Base-by-base conservation (phyloP, 2,329 filamentous ascomycete species). In the Hypoxylon sp. region DNA sequence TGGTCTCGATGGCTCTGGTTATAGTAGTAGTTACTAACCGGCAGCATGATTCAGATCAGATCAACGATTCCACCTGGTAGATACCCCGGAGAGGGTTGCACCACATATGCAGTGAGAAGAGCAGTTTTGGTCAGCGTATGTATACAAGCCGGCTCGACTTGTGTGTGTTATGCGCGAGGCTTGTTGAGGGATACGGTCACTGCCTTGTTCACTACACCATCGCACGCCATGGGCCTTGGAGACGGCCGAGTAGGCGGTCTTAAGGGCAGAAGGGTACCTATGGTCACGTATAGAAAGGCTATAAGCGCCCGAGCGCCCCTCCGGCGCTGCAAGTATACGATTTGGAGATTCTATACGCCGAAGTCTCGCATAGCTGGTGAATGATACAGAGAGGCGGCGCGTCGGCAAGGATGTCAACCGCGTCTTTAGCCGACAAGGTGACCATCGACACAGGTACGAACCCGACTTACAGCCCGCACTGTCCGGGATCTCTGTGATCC, bases 371-470 rank as follows among this genome's bases (percentile, higher is more conserved):
- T 38, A 15, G 43, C 29, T 41, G 10, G 11, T 38, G 27, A 37
- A 15, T 18, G 23, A 58, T 45, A 49, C 31, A 33, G 11, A 35
- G 27, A 35, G 17, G 24, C 23, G 50, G 24, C 15, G 51, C 51
- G 33, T 49, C 47, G 43, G 45, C 55, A 48, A 55, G 48, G 35
- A 53, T 59, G n/a, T 27, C 46, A 46, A 40, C 49, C 49, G 48
- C 21, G 26, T 38, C 47, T 60, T 62, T 57, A 60, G 51, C 60
- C 60, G 59, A 38, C 23, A 51, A 20, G 35, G 31, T 55, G 43
- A 17, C 11, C 53, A 45, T 45, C 37, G 35, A 24, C 20, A 45
- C 47, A 24, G 23, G 48, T 37, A 48, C 46, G 29, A 43, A 23
- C 23, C 13, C 29, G 27, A 23, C 15, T 35, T 47, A 43, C 37